Base-by-base conservation (phyloP, 176 grass and related monocot species). In the Rhynchospora tenuis region DNA sequence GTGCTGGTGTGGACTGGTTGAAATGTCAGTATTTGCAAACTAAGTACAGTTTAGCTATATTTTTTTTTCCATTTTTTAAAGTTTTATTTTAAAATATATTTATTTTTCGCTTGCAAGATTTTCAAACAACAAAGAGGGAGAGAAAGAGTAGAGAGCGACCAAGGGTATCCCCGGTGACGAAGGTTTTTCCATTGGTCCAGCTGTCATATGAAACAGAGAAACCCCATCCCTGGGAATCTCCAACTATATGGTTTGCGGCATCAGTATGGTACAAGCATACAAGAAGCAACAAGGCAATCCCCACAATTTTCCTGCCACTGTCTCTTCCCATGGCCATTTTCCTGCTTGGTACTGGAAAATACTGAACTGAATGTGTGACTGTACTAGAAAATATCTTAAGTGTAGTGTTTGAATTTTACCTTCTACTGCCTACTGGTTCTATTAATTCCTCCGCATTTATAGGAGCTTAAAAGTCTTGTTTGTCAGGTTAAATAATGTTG, bases 211-310 rank as follows among this genome's bases (percentile, higher is more conserved):
- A 90, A 54, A 92, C 73, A 0, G 89, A 89, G 56, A 92, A 90
- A 24, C 90, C 93, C 90, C 93, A 95, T 2, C 93, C 90, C 24
- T 88, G 80, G 0, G 88, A 78, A 26, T 87, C 93, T 68, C 93
- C 93, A 9, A 95, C 93, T 3, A 81, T 57, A 55, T 95, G 88
- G 19, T 81, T 92, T 31, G 70, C 90, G 22, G 88, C 88, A 11
- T 87, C 52, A 0, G 73, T 83, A 22, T 27, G 23, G 13, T 80
- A 63, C 13, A 64, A 70, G 11, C 59, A 84, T 6, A 54, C 46
- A 62, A 86, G 43, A 20, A 83, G 24, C 11, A 70, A 45, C 17
- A 95, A 6, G 2, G 80, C 69, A 8, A 95, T 9, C 15, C 54
- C 55, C 26, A 59, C 20, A 28, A 88, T 50, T 31, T 52, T 61